Evolutionary conservation across 352 stramenopile genomes (phyloP).

Genomic region (Pythium grandisporangium): DNA sequence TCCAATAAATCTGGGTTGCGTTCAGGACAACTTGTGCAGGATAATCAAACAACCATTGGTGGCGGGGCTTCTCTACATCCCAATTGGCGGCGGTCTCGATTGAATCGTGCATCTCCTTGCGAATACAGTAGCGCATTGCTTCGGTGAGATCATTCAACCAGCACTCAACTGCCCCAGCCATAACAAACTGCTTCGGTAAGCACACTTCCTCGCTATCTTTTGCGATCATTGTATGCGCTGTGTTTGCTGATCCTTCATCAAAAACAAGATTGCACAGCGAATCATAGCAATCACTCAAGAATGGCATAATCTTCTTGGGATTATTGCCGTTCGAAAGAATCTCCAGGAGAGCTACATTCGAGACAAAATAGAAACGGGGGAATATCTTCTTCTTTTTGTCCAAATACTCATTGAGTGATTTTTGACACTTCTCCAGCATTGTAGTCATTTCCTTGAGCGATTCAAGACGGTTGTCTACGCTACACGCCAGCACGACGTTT

Average conservation of each 20-base stretch:
- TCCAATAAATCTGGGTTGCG: conserved; percentile 92
- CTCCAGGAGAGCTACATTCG: conserved; percentile 79
- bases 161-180: conserved; percentile 76
- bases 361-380: conserved; percentile 88
- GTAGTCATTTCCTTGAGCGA: conserved; percentile 82
- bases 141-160: conserved; percentile 86
- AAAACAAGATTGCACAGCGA: conserved; percentile 86
- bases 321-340: conserved; percentile 90
- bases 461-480: conserved; percentile 73
- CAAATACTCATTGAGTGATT: conserved; percentile 83
- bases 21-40: conserved; percentile 86
- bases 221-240: conserved; percentile 77
- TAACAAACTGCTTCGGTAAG: conserved; percentile 70
- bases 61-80: conserved; percentile 94
- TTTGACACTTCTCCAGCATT: conserved; percentile 86
- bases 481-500: conserved; percentile 69
- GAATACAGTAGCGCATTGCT: conserved; percentile 74
- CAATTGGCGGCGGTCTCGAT: conserved; percentile 83
- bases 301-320: conserved; percentile 96
- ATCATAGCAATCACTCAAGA: conserved; percentile 97
- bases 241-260: conserved; percentile 70
- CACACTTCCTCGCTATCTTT: conserved; percentile 66
- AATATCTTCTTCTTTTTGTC: conserved; percentile 92
- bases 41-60: conserved; percentile 98
- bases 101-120: conserved; percentile 83